Percentiles rank a stretch among this genome's conserved stretches.
These are phyloP conservation scores for Carex sylvatica DNA, from an alignment of 202 grass and related monocot genomes.

Conservation along the genomic window DNA sequence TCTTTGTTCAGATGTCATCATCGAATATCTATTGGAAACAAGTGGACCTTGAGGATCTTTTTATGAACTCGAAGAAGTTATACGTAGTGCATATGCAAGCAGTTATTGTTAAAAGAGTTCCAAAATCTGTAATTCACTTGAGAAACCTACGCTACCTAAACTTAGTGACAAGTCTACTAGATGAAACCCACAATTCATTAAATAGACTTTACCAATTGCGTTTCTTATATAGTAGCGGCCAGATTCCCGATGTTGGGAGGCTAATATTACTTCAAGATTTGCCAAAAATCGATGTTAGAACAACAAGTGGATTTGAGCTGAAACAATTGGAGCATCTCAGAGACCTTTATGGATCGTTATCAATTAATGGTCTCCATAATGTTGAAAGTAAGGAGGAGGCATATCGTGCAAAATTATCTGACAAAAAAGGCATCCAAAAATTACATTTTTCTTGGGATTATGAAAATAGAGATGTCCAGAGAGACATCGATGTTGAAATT, in stretches of 20 bases:
- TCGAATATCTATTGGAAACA: neutral
- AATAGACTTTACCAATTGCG: constrained; percentile 32
- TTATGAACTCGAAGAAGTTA: neutral
- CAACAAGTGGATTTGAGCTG: neutral
- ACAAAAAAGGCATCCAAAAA: neutral
- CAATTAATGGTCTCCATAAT: neutral
- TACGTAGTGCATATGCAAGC: neutral
- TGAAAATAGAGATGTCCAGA: neutral
- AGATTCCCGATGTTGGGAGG: neutral
- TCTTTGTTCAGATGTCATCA: neutral
- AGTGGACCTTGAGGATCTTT: constrained; percentile 7
- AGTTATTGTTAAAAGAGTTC: neutral
- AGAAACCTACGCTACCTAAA: constrained; percentile 32
- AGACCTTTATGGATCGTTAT: neutral
- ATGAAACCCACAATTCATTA: neutral
- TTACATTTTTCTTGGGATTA: neutral
- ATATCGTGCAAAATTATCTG: neutral
- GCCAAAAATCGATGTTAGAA: neutral
- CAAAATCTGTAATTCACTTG: constrained; percentile 6
- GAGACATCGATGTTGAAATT: neutral
- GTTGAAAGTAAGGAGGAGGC: constrained; percentile 11
- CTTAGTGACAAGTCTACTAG: neutral
- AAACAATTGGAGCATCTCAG: neutral
- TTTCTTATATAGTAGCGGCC: neutral
- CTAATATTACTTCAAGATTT: constrained; percentile 6